Evolutionary conservation across 495 filamentous ascomycete species (phyloP).

Genomic region (Massariosphaeria phaeospora): DNA sequence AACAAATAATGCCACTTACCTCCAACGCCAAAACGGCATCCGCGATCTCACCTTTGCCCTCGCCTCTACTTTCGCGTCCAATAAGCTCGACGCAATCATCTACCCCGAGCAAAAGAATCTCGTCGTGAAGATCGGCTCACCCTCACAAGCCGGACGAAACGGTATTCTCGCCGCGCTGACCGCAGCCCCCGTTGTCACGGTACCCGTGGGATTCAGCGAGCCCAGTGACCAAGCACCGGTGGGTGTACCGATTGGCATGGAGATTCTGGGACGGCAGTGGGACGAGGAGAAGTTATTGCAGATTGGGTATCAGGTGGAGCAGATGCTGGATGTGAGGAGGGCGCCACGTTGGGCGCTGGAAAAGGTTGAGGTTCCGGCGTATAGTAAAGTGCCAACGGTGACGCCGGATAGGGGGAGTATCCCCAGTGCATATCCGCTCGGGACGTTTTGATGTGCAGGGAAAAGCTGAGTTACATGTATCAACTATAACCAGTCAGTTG

Average conservation of each 20-base stretch:
- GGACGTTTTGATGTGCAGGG: too few species aligned
- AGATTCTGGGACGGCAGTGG: slow-evolving; percentile 55
- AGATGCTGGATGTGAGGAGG: slow-evolving; percentile 45
- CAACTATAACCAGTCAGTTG: too few species aligned
- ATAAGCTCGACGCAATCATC: slow-evolving; percentile 54
- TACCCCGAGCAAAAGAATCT: slow-evolving; percentile 65
- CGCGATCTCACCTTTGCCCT: slow-evolving; percentile 46
- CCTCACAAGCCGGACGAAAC: slow-evolving; percentile 55
- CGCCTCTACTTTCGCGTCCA: slow-evolving; percentile 44
- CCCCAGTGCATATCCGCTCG: slow-evolving; percentile 43
- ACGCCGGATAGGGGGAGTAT: slow-evolving; percentile 43
- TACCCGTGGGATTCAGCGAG: slow-evolving; percentile 52
- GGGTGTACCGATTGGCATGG: slow-evolving; percentile 61
- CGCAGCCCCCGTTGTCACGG: slow-evolving; percentile 57
- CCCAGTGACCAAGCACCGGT: slow-evolving; percentile 45
- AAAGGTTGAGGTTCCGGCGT: slow-evolving; percentile 37
- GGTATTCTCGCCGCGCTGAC: slow-evolving; percentile 62
- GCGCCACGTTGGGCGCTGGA: slow-evolving; percentile 43
- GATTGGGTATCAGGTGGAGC: slow-evolving; percentile 45
- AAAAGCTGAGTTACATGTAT: too few species aligned
- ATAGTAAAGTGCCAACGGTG: slow-evolving; percentile 44
- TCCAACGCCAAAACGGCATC: slow-evolving; percentile 43
- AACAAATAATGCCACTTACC: slow-evolving; percentile 46
- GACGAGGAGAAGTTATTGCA: slow-evolving; percentile 51
- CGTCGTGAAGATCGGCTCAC: slow-evolving; percentile 53